phyloP scores from a whole-genome alignment of 2,329 filamentous ascomycete species.

The Fusarium coffeatum region DNA sequence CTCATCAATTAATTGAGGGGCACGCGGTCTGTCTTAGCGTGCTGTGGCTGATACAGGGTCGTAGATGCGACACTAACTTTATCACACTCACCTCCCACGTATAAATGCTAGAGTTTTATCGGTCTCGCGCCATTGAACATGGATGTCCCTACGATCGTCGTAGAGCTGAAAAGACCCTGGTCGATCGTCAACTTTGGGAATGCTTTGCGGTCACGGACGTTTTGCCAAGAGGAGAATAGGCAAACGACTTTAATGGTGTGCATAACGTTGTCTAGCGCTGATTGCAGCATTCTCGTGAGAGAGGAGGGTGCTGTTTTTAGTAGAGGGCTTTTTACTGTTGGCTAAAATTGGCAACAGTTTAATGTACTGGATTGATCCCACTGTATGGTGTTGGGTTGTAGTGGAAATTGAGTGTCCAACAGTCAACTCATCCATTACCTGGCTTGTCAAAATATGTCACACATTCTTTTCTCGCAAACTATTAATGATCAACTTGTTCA shows the following conservation, averaged over 20 bases:
- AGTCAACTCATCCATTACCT: neutral
- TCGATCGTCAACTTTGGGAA: slow-evolving; percentile 9
- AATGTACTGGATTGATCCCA: neutral
- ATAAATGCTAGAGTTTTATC: neutral
- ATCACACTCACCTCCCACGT: fast-evolving
- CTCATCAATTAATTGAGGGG: slow-evolving; percentile 25
- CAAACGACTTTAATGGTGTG: neutral
- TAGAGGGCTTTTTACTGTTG: no score
- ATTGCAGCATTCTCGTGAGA: neutral
- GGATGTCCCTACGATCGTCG: slow-evolving; percentile 23
- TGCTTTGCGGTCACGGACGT: slow-evolving; percentile 7
- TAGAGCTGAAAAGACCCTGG: slow-evolving; percentile 29
- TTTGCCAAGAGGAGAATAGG: slow-evolving; percentile 1
- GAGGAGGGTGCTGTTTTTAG: neutral
- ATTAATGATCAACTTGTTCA: no score
- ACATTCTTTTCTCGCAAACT: no score
- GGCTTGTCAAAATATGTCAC: no score
- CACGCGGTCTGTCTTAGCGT: slow-evolving; percentile 9
- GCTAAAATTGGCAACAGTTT: neutral
- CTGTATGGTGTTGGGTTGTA: neutral
- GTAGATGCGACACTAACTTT: slow-evolving; percentile 4
- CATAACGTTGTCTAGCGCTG: neutral
- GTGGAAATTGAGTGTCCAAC: neutral
- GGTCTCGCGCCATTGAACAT: neutral
- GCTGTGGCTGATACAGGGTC: slow-evolving; percentile 15